These are phyloP conservation scores for Xanthoconium separans DNA, from an alignment of 1,284 basidiomycete genomes.

Conservation along the genomic window DNA sequence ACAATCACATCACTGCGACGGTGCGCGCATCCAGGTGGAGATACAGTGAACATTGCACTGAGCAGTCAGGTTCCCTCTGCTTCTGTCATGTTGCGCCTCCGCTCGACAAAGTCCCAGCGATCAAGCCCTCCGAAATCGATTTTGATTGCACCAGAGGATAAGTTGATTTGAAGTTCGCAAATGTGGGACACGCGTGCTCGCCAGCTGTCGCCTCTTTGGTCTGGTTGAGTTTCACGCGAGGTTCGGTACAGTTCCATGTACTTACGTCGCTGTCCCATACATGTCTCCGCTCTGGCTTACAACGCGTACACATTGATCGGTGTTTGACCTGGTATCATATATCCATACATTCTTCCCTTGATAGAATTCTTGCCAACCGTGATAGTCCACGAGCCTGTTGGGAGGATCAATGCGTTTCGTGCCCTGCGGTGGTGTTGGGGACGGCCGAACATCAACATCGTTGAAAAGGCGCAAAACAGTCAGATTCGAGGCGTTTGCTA, in stretches of 20 bases:
- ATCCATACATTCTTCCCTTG: constrained; percentile 68
- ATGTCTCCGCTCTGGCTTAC: constrained; percentile 59
- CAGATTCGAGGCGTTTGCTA: constrained; percentile 60
- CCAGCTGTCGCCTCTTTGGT: constrained; percentile 73
- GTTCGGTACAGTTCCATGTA: constrained; percentile 11
- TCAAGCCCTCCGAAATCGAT: constrained; percentile 76
- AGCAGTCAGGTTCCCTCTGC: constrained; percentile 22
- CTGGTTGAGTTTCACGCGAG: constrained; percentile 10
- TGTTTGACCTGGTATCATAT: constrained; percentile 65
- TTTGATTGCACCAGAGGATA: constrained; percentile 59
- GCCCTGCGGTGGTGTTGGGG: constrained; percentile 46
- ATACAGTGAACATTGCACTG: no score
- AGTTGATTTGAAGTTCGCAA: constrained; percentile 68
- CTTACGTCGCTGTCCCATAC: constrained; percentile 75
- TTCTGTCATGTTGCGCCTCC: constrained; percentile 60
- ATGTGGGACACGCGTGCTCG: constrained; percentile 67
- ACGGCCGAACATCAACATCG: constrained; percentile 58
- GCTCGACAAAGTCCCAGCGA: constrained; percentile 64
- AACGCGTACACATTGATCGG: constrained; percentile 61
- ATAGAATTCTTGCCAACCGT: constrained; percentile 74
- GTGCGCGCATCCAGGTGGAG: not conserved
- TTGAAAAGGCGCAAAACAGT: constrained; percentile 65
- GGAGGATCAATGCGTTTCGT: constrained; percentile 45
- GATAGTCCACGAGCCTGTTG: constrained; percentile 59
- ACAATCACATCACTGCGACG: constrained; percentile 2